Percentiles rank a stretch among this genome's conserved stretches.
Evolutionary conservation across 1,139 yeast species (phyloP).

Genomic region (Tardiomyces blankii): DNA sequence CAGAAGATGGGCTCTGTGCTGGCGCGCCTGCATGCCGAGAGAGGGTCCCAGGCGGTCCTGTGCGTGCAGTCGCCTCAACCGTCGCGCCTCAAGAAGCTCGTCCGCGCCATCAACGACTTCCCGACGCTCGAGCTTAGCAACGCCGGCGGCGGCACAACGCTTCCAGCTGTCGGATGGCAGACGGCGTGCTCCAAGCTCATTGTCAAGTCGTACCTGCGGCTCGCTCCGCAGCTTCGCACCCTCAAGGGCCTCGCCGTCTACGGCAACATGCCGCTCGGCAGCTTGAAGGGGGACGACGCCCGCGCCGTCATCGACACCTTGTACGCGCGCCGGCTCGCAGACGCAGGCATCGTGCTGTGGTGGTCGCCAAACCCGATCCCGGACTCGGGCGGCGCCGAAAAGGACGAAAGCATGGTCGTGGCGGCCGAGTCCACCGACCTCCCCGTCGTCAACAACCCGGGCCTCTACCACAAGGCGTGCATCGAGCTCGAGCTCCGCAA

Average conservation of each 20-base stretch:
- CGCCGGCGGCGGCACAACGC: conserved; percentile 36
- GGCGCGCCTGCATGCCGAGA: conserved; percentile 51
- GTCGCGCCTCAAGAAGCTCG: conserved; percentile 19
- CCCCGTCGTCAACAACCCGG: conserved; percentile 69
- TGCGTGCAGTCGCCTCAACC: conserved; percentile 67
- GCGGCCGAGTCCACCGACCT: conserved; percentile 54
- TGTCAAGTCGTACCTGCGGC: conserved; percentile 58
- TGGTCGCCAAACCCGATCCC: conserved; percentile 81
- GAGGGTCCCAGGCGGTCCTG: conserved; percentile 54
- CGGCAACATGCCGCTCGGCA: conserved; percentile 78
- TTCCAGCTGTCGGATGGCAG: conserved; percentile 89
- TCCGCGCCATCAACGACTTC: conserved; percentile 33
- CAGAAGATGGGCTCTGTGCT: conserved; percentile 31
- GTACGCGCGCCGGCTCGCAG: conserved; percentile 66
- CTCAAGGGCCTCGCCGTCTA: conserved; percentile 57
- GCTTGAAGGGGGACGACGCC: conserved; percentile 63
- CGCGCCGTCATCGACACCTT: conserved; percentile 75
- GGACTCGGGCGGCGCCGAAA: conserved; percentile 78
- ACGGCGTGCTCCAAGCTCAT: conserved; percentile 53
- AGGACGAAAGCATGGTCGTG: conserved; percentile 33
- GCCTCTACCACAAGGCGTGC: conserved; percentile 67
- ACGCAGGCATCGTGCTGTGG: conserved; percentile 72
- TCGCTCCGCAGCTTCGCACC: conserved; percentile 66
- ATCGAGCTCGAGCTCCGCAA: conserved; percentile 74
- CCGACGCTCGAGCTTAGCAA: conserved; percentile 48